phyloP scores from a whole-genome alignment of 2,329 filamentous ascomycete genomes.

The Beauveria asiatica region DNA sequence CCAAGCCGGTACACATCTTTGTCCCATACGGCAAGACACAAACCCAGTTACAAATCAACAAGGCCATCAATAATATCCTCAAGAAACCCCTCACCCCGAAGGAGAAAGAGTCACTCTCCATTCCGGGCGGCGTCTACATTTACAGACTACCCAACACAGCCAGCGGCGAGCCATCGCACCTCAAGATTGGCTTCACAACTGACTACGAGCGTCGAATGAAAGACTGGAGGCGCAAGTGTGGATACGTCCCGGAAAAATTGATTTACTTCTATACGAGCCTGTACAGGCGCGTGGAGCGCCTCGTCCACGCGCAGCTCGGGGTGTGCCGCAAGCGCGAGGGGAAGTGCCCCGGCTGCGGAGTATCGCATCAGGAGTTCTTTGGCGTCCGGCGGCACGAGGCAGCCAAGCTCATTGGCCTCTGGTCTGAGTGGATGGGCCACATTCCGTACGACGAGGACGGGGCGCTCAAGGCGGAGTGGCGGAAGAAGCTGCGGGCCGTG shows the following conservation, averaged over 20 bases:
- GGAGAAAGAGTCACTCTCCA: not conserved
- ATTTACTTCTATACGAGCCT: slow-evolving; percentile 13
- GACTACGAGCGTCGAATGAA: slow-evolving; percentile 18
- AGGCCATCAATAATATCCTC: slow-evolving; percentile 3
- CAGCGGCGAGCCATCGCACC: slow-evolving; percentile 13
- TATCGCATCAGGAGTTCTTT: slow-evolving; percentile 23
- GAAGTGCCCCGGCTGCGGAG: slow-evolving; percentile 17
- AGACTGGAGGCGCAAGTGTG: slow-evolving; percentile 17
- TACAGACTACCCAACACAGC: slow-evolving; percentile 17
- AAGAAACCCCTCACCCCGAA: too few species aligned
- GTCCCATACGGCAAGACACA: slow-evolving; percentile 12
- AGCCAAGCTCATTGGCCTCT: slow-evolving; percentile 15
- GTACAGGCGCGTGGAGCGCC: slow-evolving; percentile 20
- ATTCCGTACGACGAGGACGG: slow-evolving; percentile 22
- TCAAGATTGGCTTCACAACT: slow-evolving; percentile 24
- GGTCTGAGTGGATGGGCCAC: slow-evolving; percentile 21
- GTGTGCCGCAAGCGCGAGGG: slow-evolving; percentile 19
- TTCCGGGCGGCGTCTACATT: slow-evolving; percentile 18
- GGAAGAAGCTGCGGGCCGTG: slow-evolving; percentile 15
- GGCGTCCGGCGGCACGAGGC: slow-evolving; percentile 14
- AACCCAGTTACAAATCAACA: slow-evolving; percentile 13
- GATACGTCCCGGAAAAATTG: slow-evolving; percentile 18
- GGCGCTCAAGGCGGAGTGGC: slow-evolving; percentile 17
- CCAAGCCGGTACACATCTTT: slow-evolving; percentile 14
- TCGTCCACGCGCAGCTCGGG: slow-evolving; percentile 22